Conservation (phyloP, 495 filamentous ascomycete genomes). For the Aspergillus panamensis region DNA sequence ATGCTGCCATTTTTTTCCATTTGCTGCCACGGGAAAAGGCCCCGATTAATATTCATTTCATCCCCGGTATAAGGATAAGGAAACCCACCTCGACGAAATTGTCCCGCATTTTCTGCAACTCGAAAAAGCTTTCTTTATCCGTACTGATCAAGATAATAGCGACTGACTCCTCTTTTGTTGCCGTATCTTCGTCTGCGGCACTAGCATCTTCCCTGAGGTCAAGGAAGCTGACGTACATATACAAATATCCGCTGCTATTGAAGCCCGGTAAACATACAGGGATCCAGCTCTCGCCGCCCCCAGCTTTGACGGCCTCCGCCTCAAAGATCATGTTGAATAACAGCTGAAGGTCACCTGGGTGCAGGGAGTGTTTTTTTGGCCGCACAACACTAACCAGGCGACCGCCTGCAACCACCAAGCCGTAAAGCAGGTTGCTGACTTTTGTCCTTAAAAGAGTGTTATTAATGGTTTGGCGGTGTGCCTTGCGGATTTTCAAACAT, state of each 20-base stretch:
- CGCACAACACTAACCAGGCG: conserved; percentile 90
- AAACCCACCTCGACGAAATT: conserved; percentile 60
- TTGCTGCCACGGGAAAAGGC: conserved; percentile 33
- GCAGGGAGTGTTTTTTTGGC: conserved; percentile 91
- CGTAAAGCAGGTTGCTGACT: conserved; percentile 77
- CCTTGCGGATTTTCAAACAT: conserved; percentile 82
- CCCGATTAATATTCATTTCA: not conserved
- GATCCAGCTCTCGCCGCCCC: conserved; percentile 95
- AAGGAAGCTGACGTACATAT: conserved; percentile 98
- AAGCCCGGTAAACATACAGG: conserved; percentile 95
- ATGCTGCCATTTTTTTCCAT: conserved; percentile 74
- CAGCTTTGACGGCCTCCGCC: conserved; percentile 79
- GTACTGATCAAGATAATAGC: conserved; percentile 90
- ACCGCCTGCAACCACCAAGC: conserved; percentile 89
- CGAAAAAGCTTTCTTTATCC: conserved; percentile 89
- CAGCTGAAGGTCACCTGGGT: conserved; percentile 91
- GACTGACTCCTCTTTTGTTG: conserved; percentile 66
- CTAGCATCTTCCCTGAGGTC: conserved; percentile 37
- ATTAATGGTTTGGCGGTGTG: conserved; percentile 81
- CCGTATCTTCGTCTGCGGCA: conserved; percentile 31
- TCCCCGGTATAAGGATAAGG: not conserved
- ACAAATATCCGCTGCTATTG: conserved; percentile 95
- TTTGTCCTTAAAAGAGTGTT: conserved; percentile 76
- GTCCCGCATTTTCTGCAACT: conserved; percentile 80
- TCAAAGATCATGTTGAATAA: conserved; percentile 99